Evolutionary conservation across 768 basidiomycete species (phyloP), one percentile per base, ranked within the genome.

Genomic region (Lactifluus volemus): DNA sequence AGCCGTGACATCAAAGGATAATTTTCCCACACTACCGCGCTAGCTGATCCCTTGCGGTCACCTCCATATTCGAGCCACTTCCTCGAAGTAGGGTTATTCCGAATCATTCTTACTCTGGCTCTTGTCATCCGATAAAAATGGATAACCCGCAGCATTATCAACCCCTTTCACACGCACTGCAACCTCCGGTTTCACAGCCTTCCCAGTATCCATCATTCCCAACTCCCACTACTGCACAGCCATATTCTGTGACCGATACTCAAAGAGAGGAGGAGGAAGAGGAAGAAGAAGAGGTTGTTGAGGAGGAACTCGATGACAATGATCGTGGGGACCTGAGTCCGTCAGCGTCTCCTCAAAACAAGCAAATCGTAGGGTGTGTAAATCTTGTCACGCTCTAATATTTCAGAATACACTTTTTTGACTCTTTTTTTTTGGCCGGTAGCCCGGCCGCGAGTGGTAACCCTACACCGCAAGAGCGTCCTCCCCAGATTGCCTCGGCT

Each of bases 81-180:
- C 42, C 41, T 64, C 32, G 49, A 48, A 48, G 44, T 57, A 53
- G 57, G 60, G 47, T 63, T 62, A 58, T 45, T 55, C 53, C 45
- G 63, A 53, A 39, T 36, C 62, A 41, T 47, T 53, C 55, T 55
- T 36, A 32, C 59, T 62, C 49, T 58, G 15, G 61, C 38, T 50
- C 55, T 51, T 51, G 65, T 53, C 58, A 65, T 58, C 66, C 63
- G 66, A 67, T 70, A 68, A 68, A 69, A 65, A 78, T 80, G 79
- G 78, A 88, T 73, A 87, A 87, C 71, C 85, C 86, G 58, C 86
- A 89, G 70, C 85, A 86, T 64, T 88, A 90, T 74, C 87, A 88
- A 63, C 85, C 88, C 30, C 79, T 90, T 67, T 90, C 88, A 58
- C 85, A 88, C 76, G 88, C 88, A 47, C 77, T 90, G 42, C 77